Evolutionary conservation across 2,329 filamentous ascomycete species (phyloP), one percentile per base, ranked within the genome.

Genomic region (Sclerotiophoma versabilis): DNA sequence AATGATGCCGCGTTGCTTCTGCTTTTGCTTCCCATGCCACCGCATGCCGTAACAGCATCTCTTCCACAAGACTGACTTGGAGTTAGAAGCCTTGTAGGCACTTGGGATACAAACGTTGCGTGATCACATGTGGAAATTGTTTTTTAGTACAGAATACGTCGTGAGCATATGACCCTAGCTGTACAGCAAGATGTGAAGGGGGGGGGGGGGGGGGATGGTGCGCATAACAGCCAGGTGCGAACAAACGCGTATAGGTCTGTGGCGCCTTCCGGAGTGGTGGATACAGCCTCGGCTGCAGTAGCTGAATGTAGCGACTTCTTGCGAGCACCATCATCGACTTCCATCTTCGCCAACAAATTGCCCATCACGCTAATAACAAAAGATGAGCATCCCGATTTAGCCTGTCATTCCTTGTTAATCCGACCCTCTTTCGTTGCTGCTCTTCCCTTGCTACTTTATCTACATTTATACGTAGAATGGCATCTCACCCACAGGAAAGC

Each of bases 71-170:
- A 15, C 39, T 52, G n/a, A 49, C 43, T n/a, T 29, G 37, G 36
- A 33, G 59, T 48, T 3, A 62, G 32, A 41, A 54, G 59, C 10
- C 57, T 60, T 45, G 60, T 58, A 8, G 59, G 42, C 27, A 58
- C 42, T 4, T 46, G 57, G 27, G 57, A 41, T 39, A 42, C 42
- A 36, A 51, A 19, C 25, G 54, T 48, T 32, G 57, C 54, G 15
- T 57, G 45, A 1, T 15, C 26, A 14, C 42, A 30, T 17, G 19
- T 26, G 4, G 11, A 19, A 20, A 0, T 2, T 29, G 8, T 15
- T 17, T n/a, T n/a, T 9, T 12, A 6, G 29, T 20, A 29, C 8
- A 2, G 8, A 1, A n/a, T 29, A 23, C 12, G 14, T 29, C 38
- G n/a, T 19, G 23, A 29, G 25, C 38, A 15, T 8, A 11, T 38